These are phyloP conservation scores for Mentha longifolia DNA, from an alignment of 257 asterid species.

Conservation along the genomic window DNA sequence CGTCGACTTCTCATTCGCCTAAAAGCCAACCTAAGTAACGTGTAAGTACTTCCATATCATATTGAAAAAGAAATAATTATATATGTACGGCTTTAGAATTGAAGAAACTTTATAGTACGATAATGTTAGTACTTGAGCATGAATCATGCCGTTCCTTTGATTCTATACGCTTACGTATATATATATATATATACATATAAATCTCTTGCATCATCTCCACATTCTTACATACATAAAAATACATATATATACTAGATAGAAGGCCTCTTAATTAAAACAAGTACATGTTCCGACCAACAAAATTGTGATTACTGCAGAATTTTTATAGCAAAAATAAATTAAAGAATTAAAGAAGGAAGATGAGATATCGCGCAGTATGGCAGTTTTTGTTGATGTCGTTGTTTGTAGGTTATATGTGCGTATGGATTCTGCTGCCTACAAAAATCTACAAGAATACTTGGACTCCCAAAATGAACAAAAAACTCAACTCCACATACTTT, in stretches of 20 bases:
- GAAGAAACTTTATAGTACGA: conserved; percentile 31
- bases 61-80: not conserved
- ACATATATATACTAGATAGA: no score
- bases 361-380: conserved; percentile 43
- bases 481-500: conserved; percentile 56
- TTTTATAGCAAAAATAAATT: not conserved
- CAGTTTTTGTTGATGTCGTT: conserved; percentile 41
- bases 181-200: no score
- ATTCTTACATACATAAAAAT: no score
- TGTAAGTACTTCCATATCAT: conserved; percentile 10
- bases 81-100: not conserved
- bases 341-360: conserved; percentile 22
- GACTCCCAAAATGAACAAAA: conserved; percentile 40
- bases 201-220: no score
- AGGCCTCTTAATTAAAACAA: no score
- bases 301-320: not conserved
- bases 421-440: conserved; percentile 63
- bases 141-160: conserved; percentile 42
- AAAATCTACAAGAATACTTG: conserved; percentile 51
- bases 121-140: conserved; percentile 40
- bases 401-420: conserved; percentile 52
- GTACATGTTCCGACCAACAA: not conserved
- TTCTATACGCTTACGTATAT: not conserved
- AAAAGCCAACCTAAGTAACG: conserved; percentile 22
- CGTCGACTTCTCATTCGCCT: not conserved